Base-by-base conservation (phyloP, 2,329 filamentous ascomycete species). In the Penicillium palitans region DNA sequence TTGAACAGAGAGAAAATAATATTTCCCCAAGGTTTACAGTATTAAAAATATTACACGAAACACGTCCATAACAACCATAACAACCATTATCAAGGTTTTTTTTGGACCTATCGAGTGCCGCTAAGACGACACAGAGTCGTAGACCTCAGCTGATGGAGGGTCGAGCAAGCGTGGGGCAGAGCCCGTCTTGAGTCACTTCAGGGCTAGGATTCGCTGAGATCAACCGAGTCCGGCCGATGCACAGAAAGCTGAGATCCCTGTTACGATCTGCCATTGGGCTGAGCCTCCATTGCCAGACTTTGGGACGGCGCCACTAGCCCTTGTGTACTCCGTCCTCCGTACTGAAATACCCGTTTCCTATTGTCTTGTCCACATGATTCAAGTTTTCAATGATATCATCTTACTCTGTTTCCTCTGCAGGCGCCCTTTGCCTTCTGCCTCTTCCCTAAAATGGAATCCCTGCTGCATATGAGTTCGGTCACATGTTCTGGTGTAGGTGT, bases 181-280 rank as follows among this genome's bases (percentile, higher is more conserved):
- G 56, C 55, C 35, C 60, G 65, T 63, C 69, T 70, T 71, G 63
- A 66, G 63, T 59, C 66, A 57, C 64, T 71, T 74, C 64, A 57
- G 61, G 55, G 49, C 60, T 64, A 52, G 58, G 64, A 75, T 75
- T 75, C 70, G 73, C 63, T 59, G 64, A 58, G 45, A 47, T 46
- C 55, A 55, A 65, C 59, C 67, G 64, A 66, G 67, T 59, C 70
- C 67, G 66, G 65, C 64, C 67, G 62, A 55, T 61, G 62, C 63
- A 56, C 64, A 62, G 49, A 42, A 52, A 65, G 72, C 68, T 70
- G 68, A 74, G 63, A 75, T 70, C 68, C 73, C 70, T 70, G 73
- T 61, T 75, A 59, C 60, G 72, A 73, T 70, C 72, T 64, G 60
- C 70, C 53, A 76, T 76, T 76, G 74, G 74, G 70, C 71, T 68